phyloP scores from a whole-genome alignment of 257 asterid species.

The Solanum etuberosum region DNA sequence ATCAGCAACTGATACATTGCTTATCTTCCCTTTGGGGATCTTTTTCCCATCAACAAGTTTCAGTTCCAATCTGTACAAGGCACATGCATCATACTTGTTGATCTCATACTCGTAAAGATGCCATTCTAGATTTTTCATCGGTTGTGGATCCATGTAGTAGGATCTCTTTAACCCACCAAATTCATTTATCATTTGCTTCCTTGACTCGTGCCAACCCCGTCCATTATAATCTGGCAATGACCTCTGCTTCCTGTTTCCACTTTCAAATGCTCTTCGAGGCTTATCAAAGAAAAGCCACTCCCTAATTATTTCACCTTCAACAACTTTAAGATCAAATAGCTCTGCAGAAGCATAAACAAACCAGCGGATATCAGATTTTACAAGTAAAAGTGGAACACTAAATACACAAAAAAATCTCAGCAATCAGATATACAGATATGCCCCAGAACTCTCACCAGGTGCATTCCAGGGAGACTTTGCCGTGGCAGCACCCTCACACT shows the following conservation, averaged over 20 bases:
- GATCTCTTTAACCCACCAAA: conserved; percentile 90
- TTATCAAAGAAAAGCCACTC: conserved; percentile 99
- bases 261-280: conserved; percentile 97
- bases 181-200: conserved; percentile 84
- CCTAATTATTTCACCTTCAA: conserved; percentile 77
- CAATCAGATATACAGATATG: not conserved
- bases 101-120: conserved; percentile 86
- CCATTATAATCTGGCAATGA: conserved; percentile 96
- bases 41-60: conserved; percentile 57
- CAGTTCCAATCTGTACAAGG: conserved; percentile 81
- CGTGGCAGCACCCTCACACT: conserved; percentile 98
- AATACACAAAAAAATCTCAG: not conserved
- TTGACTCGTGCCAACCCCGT: conserved; percentile 98
- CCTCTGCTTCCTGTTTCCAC: conserved; percentile 93
- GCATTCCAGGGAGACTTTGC: conserved; percentile 99
- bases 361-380: not conserved
- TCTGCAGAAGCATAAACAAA: conserved; percentile 32
- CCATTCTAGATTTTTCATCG: conserved; percentile 80
- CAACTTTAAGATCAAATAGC: conserved; percentile 67
- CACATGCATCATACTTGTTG: conserved; percentile 50
- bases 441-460: conserved; percentile 37
- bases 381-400: not conserved
- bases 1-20: conserved; percentile 65
- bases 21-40: conserved; percentile 58
- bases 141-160: conserved; percentile 99